Conservation (phyloP, 805 yeast genomes). For the Pichia membranifaciens region DNA sequence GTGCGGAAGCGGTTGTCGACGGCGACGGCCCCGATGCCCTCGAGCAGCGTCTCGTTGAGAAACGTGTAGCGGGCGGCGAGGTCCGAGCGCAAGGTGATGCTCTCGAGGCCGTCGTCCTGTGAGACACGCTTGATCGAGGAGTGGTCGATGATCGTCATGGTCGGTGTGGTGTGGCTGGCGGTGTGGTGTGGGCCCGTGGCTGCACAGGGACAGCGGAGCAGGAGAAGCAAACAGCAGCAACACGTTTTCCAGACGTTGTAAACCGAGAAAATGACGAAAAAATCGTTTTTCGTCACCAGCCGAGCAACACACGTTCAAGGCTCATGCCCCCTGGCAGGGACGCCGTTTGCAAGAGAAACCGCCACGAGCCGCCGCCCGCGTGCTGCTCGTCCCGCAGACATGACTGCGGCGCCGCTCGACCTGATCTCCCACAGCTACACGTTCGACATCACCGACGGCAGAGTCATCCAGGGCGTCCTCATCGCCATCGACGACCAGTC, state of each 20-base stretch:
- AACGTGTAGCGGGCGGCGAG: conserved; percentile 30
- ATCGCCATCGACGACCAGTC: conserved; percentile 41
- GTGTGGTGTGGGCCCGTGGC: neutral
- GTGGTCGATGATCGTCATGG: conserved; percentile 20
- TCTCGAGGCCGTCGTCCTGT: conserved; percentile 21
- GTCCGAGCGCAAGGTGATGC: conserved; percentile 30
- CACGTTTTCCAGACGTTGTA: too few relatives aligned
- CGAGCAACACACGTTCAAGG: too few relatives aligned
- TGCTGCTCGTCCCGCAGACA: neutral
- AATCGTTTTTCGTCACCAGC: too few relatives aligned
- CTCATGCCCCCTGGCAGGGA: too few relatives aligned
- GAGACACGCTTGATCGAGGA: conserved; percentile 24
- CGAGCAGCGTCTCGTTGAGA: conserved; percentile 28
- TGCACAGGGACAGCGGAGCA: neutral
- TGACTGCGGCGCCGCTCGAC: conserved; percentile 22
- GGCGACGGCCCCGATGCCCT: conserved; percentile 17
- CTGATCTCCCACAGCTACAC: conserved; percentile 30
- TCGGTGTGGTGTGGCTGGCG: neutral
- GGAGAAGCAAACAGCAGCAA: neutral
- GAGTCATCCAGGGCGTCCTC: conserved; percentile 33
- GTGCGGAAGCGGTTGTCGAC: conserved; percentile 8
- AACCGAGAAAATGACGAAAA: too few relatives aligned
- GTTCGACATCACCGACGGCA: conserved; percentile 26
- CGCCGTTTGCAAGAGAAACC: too few relatives aligned
- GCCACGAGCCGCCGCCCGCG: too few relatives aligned